Base-by-base conservation (phyloP, 805 yeast genomes). In the Spathaspora hagerdaliae region DNA sequence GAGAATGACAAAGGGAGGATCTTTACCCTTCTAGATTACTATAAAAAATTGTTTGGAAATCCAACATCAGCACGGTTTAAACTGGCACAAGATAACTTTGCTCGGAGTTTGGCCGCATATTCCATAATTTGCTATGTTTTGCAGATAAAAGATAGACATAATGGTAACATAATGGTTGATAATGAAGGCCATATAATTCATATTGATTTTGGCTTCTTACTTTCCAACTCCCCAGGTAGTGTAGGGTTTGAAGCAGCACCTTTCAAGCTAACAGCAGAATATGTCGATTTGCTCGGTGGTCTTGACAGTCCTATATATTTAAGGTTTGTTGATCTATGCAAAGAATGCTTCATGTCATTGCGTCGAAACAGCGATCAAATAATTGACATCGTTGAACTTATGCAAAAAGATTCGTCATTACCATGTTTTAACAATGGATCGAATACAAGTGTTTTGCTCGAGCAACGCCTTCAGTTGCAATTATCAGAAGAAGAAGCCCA, bases 241-340 rank as follows among this genome's bases (percentile, higher is more conserved):
- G 90, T 94, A 45, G 97, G 97, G 0, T 91, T 94, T 63, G 99
- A 94, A 60, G 95, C 97, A 1, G 97, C 98, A 1, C 97, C 99
- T 1, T 94, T 94, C 74, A 94, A 94, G 61, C 72, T 94, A 13
- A 89, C 98, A 0, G 74, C 75, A 48, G 99, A 94, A 57, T 94
- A 94, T 55, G 81, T 92, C 19, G 97, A 91, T 31, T 64, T 94
- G 4, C 63, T 94, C 53, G 99, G 96, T 9, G 98, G 98, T 0
- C 45, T 74, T 0, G 83, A 80, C 2, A 79, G 89, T 14, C 77
- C 71, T 19, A 67, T 77, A 42, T 94, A 79, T 65, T 60, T 67
- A 35, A 72, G 73, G 44, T 94, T 87, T 67, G 78, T 78, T 34
- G 59, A 71, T 6, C 60, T 88, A 11, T 78, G 87, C 56, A 86